These are phyloP conservation scores for Paracorniculantispora psalliotae DNA, from an alignment of 2,329 filamentous ascomycete species.

Conservation along the genomic window DNA sequence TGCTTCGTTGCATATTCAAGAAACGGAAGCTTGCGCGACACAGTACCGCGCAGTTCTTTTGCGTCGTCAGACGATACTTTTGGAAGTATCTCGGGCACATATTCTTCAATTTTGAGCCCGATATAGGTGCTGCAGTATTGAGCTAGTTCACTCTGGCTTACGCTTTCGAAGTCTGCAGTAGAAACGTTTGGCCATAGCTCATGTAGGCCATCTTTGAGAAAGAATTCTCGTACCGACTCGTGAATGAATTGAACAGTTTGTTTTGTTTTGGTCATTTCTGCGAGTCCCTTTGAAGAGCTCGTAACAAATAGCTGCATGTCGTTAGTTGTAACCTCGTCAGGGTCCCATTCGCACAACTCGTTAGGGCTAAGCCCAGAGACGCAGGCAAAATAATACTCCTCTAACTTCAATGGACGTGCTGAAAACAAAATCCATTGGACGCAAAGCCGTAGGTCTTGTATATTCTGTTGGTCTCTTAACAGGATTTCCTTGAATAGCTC, in stretches of 20 bases:
- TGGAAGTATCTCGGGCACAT: too few relatives aligned
- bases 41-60: too few relatives aligned
- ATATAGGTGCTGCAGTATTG: slow-evolving; percentile 8
- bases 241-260: slow-evolving; percentile 42
- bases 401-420: slow-evolving; percentile 32
- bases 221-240: slow-evolving; percentile 44
- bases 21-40: too few relatives aligned
- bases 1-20: too few relatives aligned
- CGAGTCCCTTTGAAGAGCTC: slow-evolving; percentile 41
- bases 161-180: neutral
- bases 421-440: slow-evolving; percentile 51
- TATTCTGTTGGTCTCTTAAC: slow-evolving; percentile 37
- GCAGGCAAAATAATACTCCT: slow-evolving; percentile 37
- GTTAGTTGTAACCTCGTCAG: slow-evolving; percentile 17
- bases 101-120: neutral
- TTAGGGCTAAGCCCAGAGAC: neutral
- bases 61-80: too few relatives aligned
- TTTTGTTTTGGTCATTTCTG: slow-evolving; percentile 25
- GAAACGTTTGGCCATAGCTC: slow-evolving; percentile 3
- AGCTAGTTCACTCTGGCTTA: slow-evolving; percentile 14
- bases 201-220: slow-evolving; percentile 32
- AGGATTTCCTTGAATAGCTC: slow-evolving; percentile 49
- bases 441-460: slow-evolving; percentile 38
- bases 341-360: slow-evolving; percentile 18
- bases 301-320: slow-evolving; percentile 31